phyloP scores from a whole-genome alignment of 2,329 filamentous ascomycete genomes.

The Trichoderma asperellum region DNA sequence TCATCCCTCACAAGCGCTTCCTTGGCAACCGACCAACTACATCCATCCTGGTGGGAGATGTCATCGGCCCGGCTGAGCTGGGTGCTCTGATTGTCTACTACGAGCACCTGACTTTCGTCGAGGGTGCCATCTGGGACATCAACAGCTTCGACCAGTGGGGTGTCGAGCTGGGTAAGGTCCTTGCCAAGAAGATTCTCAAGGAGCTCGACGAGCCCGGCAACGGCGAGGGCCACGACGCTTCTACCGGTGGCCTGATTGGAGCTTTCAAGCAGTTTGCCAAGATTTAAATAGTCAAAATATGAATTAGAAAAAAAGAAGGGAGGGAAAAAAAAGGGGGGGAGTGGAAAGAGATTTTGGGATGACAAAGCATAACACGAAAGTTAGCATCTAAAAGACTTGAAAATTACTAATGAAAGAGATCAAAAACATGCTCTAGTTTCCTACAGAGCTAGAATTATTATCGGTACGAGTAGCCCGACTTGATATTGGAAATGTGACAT shows the following conservation, averaged over 20 bases:
- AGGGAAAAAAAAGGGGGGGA: neutral
- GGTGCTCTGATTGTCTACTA: constrained; percentile 98
- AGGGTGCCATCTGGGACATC: constrained; percentile 98
- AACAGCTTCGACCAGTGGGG: constrained; percentile 99
- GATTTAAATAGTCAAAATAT: constrained; percentile 44
- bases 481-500: neutral
- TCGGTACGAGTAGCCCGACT: neutral
- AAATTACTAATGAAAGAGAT: constrained; percentile 24
- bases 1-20: constrained; percentile 99
- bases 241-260: constrained; percentile 85
- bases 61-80: constrained; percentile 91
- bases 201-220: constrained; percentile 82
- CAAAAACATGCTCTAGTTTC: neutral
- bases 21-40: constrained; percentile 96
- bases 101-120: constrained; percentile 96
- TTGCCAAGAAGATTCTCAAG: constrained; percentile 87
- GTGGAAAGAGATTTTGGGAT: neutral
- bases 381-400: neutral
- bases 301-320: neutral
- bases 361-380: neutral
- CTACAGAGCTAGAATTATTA: neutral
- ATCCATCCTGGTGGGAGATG: constrained; percentile 83
- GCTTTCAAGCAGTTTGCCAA: constrained; percentile 81
- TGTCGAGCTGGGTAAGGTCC: constrained; percentile 93
- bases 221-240: constrained; percentile 77